Percentiles rank a stretch among this genome's conserved stretches.
These are phyloP conservation scores for Entomortierella beljakovae DNA, from an alignment of 192 early-diverging fungal species.

Conservation along the genomic window DNA sequence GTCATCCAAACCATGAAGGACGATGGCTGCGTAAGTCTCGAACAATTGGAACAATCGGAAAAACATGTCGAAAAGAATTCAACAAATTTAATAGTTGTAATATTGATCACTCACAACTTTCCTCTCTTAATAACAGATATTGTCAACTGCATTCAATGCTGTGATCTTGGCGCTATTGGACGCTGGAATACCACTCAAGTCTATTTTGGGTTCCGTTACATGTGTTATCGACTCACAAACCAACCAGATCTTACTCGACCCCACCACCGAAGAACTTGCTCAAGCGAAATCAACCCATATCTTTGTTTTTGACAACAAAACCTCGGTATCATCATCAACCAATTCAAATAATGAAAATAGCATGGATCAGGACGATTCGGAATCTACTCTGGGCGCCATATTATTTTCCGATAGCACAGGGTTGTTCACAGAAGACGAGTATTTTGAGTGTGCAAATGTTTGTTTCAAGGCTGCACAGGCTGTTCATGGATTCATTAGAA, in stretches of 20 bases:
- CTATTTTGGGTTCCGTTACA: slow-evolving; percentile 74
- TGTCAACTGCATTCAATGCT: slow-evolving; percentile 87
- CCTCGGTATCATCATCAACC: slow-evolving; percentile 12
- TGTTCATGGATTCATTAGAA: slow-evolving; percentile 74
- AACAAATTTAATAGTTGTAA: background rate
- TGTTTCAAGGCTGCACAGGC: slow-evolving; percentile 46
- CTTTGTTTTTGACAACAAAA: slow-evolving; percentile 82
- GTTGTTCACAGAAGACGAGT: slow-evolving; percentile 73
- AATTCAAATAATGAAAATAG: slow-evolving; percentile 1
- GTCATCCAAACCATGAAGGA: slow-evolving; percentile 86
- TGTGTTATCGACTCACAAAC: slow-evolving; percentile 73
- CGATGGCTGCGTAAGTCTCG: slow-evolving; percentile 81
- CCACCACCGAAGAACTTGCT: slow-evolving; percentile 77
- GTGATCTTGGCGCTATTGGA: slow-evolving; percentile 87
- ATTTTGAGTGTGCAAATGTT: slow-evolving; percentile 41
- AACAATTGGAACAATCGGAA: too few relatives aligned
- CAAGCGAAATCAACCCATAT: slow-evolving; percentile 80
- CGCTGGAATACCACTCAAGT: slow-evolving; percentile 86
- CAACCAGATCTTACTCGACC: slow-evolving; percentile 78
- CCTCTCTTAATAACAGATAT: slow-evolving; percentile 56
- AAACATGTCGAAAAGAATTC: too few relatives aligned
- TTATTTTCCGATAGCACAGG: slow-evolving; percentile 82
- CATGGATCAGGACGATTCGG: slow-evolving; percentile 30
- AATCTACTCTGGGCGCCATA: slow-evolving; percentile 1
- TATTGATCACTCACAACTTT: background rate